A percentile compares a stretch with the other conserved stretches of the same genome.
These are phyloP conservation scores for Saprolegnia parasitica DNA, from an alignment of 352 stramenopile genomes.

Conservation along the genomic window DNA sequence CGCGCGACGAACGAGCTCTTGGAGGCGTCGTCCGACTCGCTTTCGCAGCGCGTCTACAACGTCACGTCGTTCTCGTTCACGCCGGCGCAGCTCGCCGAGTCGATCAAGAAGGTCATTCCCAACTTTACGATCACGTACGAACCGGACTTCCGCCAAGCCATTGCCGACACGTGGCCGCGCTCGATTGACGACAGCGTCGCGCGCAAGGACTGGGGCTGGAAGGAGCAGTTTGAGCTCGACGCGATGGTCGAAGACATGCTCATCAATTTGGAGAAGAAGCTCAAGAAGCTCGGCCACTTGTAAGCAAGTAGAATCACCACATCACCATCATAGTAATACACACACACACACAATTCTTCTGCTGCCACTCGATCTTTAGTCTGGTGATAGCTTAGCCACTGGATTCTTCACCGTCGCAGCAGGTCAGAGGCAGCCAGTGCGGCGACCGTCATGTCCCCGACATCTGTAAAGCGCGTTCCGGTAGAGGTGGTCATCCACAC, in stretches of 20 bases:
- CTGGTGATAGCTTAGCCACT: too few species aligned
- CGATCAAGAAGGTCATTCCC: conserved; percentile 84
- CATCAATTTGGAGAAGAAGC: conserved; percentile 71
- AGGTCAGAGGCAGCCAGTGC: too few species aligned
- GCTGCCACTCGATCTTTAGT: too few species aligned
- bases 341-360: background rate
- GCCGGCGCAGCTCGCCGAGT: conserved; percentile 70
- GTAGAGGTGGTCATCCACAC: too few species aligned
- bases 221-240: conserved; percentile 86
- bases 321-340: background rate
- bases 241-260: conserved; percentile 89
- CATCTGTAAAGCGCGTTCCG: too few species aligned
- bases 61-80: conserved; percentile 89
- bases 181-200: conserved; percentile 81
- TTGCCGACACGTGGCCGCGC: conserved; percentile 87
- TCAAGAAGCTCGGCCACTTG: conserved; percentile 39
- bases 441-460: too few species aligned
- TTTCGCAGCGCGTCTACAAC: conserved; percentile 89
- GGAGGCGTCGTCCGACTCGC: conserved; percentile 52
- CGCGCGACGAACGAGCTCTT: conserved; percentile 82
- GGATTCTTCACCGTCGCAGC: too few species aligned
- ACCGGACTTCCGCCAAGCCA: conserved; percentile 87
- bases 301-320: background rate
- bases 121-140: conserved; percentile 84
- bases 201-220: conserved; percentile 84